Base-by-base conservation (phyloP, 331 rosid species). In the Pyracantha coccinea region DNA sequence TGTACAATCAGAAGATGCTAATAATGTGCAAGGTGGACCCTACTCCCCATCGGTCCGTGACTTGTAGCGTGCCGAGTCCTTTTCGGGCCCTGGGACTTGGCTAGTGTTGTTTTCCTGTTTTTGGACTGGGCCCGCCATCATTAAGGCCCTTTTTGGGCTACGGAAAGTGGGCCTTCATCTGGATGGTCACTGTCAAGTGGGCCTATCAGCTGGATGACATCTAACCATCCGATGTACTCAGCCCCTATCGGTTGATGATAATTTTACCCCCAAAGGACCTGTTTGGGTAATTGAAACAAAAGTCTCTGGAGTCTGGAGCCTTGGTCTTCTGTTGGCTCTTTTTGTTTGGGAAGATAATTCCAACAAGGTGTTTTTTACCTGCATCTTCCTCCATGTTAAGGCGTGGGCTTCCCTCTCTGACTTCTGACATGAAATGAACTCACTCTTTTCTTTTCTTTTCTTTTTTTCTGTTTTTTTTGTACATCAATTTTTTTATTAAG, bases 41-140 rank as follows among this genome's bases (percentile, higher is more conserved):
- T 52, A 72, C 80, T 27, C 47, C 55, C 45, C 50, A 60, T 74
- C 58, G 78, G 83, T 68, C 75, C 71, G 50, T 85, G 69, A 68
- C 25, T 64, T 70, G 63, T 25, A 23, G 74, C 80, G 24, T 75
- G 92, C 73, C 69, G 79, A 74, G 89, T 88, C 85, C 17, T 77
- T 86, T 77, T 90, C 86, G 16, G 80, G 73, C 73, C 81, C 73
- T 45, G 73, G 57, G 57, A 50, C 61, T 73, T 52, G 74, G 66
- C 69, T 64, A 69, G 74, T 7, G 77, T 67, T 80, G 77, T 83
- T 77, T 78, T 66, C 17, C 57, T 44, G 66, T 77, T 69, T 67
- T 73, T 25, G 0, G 20, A 52, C 80, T 78, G 83, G 89, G 87
- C 68, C 47, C 85, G 12, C 14, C 68, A 5, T 45, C 78, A 62